Percentiles rank a stretch among this genome's conserved stretches.
phyloP scores from a whole-genome alignment of 2,329 filamentous ascomycete species.

The Clathrospora elynae region DNA sequence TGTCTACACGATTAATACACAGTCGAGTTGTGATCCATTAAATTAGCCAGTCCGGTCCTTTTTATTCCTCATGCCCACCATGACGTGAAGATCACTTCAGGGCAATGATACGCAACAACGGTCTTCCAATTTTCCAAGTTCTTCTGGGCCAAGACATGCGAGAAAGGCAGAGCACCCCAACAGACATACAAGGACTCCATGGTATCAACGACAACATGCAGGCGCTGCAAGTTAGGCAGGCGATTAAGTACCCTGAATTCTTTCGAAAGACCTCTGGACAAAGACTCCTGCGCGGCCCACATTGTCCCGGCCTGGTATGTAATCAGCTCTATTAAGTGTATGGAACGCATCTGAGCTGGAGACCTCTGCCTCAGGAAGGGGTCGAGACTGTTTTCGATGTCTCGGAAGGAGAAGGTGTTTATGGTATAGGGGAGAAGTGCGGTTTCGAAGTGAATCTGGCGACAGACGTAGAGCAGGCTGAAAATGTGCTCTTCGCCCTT shows the following conservation, averaged over 20 bases:
- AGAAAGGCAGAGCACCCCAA: not conserved
- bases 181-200: not conserved
- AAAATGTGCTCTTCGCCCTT: slow-evolving; percentile 1
- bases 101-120: too few species aligned
- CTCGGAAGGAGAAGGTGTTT: slow-evolving; percentile 1
- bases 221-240: not conserved
- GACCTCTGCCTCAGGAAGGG: not conserved
- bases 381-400: not conserved
- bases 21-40: too few species aligned
- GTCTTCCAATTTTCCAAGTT: too few species aligned
- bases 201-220: not conserved
- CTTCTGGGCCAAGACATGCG: too few species aligned
- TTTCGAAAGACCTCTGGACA: not conserved
- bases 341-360: not conserved
- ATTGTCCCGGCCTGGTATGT: not conserved
- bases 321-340: not conserved
- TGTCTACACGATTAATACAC: too few species aligned
- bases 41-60: too few species aligned
- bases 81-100: too few species aligned
- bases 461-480: slow-evolving; percentile 6
- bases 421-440: slow-evolving; percentile 6
- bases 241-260: not conserved
- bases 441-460: slow-evolving; percentile 17
- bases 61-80: too few species aligned
- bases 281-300: not conserved